Evolutionary conservation across 208 protist genomes (phyloP).

Genomic region (Trypanosoma platydactyli): DNA sequence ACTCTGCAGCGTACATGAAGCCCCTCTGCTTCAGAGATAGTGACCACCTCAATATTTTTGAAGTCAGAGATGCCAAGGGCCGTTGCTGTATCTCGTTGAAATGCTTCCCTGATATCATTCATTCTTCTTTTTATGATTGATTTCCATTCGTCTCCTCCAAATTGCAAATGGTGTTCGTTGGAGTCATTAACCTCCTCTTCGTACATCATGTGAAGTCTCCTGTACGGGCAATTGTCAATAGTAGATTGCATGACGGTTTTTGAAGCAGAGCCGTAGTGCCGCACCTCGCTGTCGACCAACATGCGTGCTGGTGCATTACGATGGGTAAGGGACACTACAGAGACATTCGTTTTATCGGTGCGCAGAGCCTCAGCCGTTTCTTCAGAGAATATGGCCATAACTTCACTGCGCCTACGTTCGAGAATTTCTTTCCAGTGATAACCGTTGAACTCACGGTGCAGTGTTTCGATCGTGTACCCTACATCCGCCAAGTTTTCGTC

Average conservation of each 20-base stretch:
- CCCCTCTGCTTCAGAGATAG: conserved; percentile 35
- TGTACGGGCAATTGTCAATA: conserved; percentile 47
- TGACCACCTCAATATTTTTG: conserved; percentile 32
- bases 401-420: conserved; percentile 48
- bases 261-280: conserved; percentile 46
- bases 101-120: conserved; percentile 45
- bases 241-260: conserved; percentile 35
- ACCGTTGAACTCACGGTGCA: conserved; percentile 45
- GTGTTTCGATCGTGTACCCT: conserved; percentile 23
- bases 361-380: conserved; percentile 60
- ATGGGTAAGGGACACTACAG: conserved; percentile 36
- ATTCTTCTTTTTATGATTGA: conserved; percentile 36
- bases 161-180: conserved; percentile 52
- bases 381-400: conserved; percentile 64
- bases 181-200: conserved; percentile 38
- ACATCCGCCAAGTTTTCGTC: conserved; percentile 18
- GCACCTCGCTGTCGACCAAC: conserved; percentile 50
- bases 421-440: conserved; percentile 68
- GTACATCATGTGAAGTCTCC: conserved; percentile 52
- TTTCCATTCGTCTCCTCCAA: conserved; percentile 51
- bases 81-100: conserved; percentile 48
- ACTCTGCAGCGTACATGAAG: conserved; percentile 53
- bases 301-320: conserved; percentile 36
- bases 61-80: conserved; percentile 33
- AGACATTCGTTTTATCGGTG: conserved; percentile 50